phyloP scores from a whole-genome alignment of 352 stramenopile species.

The Phytophthora sansomeana region DNA sequence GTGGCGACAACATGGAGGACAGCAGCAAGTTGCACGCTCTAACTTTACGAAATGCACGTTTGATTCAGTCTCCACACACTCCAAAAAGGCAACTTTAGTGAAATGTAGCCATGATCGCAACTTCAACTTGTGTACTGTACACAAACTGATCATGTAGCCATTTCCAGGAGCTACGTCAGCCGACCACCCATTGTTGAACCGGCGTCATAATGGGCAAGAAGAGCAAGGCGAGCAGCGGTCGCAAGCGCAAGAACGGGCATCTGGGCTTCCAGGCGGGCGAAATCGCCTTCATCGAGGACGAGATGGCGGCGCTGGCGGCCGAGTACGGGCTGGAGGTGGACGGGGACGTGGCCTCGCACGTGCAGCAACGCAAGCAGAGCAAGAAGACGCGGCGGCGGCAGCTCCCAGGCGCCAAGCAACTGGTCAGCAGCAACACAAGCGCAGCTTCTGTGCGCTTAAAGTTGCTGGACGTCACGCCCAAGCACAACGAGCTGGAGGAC shows the following conservation, averaged over 20 bases:
- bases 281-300: slow-evolving; percentile 89
- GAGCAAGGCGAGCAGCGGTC: slow-evolving; percentile 17
- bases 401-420: background rate
- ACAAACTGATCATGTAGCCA: background rate
- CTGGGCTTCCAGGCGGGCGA: slow-evolving; percentile 77
- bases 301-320: slow-evolving; percentile 79
- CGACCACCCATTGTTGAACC: background rate
- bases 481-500: slow-evolving; percentile 29
- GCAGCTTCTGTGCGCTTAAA: slow-evolving; percentile 1
- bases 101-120: background rate
- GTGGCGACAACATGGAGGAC: too few relatives aligned
- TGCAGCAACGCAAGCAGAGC: slow-evolving; percentile 66
- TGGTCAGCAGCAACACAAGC: background rate
- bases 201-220: slow-evolving; percentile 32
- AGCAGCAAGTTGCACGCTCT: too few relatives aligned
- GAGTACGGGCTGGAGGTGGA: slow-evolving; percentile 85
- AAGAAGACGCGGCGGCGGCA: slow-evolving; percentile 40
- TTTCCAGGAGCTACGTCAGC: background rate
- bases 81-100: too few relatives aligned
- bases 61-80: too few relatives aligned
- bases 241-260: slow-evolving; percentile 79
- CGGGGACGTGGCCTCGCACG: slow-evolving; percentile 65
- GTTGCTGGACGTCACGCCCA: slow-evolving; percentile 18
- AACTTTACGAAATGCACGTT: too few relatives aligned
- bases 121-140: background rate